Evolutionary conservation across 2,329 filamentous ascomycete species (phyloP).

Genomic region (Aspergillus piperis): DNA sequence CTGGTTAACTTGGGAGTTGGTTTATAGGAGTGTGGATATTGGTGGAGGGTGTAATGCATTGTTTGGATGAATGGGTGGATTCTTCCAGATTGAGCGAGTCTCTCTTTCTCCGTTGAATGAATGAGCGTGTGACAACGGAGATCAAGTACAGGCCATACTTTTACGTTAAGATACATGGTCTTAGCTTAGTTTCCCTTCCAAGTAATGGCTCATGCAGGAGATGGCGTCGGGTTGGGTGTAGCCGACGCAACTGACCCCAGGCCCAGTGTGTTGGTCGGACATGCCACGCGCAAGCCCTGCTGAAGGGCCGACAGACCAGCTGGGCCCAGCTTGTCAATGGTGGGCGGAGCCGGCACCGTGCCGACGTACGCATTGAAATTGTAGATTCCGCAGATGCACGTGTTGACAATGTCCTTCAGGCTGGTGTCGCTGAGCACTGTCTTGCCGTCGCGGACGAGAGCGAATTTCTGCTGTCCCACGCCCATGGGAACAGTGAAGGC

Average conservation of each 20-base stretch:
- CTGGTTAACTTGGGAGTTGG: too few species aligned
- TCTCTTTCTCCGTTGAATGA: too few species aligned
- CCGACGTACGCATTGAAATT: slow-evolving; percentile 61
- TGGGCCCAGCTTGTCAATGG: slow-evolving; percentile 40
- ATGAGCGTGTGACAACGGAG: too few species aligned
- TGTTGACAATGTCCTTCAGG: slow-evolving; percentile 52
- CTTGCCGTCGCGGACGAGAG: slow-evolving; percentile 44
- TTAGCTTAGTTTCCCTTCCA: slow-evolving; percentile 1
- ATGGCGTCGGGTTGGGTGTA: neutral
- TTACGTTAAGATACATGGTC: too few species aligned
- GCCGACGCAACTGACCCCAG: neutral
- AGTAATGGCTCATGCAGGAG: neutral
- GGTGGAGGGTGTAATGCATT: too few species aligned
- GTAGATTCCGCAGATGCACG: slow-evolving; percentile 55
- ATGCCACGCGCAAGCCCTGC: slow-evolving; percentile 32
- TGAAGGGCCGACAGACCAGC: slow-evolving; percentile 33
- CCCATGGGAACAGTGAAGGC: slow-evolving; percentile 51
- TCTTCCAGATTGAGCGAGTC: too few species aligned
- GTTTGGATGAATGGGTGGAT: too few species aligned
- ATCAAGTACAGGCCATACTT: too few species aligned
- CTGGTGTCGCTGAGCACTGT: slow-evolving; percentile 51
- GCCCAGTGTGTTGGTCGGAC: slow-evolving; percentile 32
- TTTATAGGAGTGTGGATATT: too few species aligned
- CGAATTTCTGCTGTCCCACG: slow-evolving; percentile 51
- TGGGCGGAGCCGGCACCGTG: slow-evolving; percentile 44